Evolutionary conservation across 1,139 yeast genomes (phyloP).

Genomic region (Magnusiomyces tetraspermus): DNA sequence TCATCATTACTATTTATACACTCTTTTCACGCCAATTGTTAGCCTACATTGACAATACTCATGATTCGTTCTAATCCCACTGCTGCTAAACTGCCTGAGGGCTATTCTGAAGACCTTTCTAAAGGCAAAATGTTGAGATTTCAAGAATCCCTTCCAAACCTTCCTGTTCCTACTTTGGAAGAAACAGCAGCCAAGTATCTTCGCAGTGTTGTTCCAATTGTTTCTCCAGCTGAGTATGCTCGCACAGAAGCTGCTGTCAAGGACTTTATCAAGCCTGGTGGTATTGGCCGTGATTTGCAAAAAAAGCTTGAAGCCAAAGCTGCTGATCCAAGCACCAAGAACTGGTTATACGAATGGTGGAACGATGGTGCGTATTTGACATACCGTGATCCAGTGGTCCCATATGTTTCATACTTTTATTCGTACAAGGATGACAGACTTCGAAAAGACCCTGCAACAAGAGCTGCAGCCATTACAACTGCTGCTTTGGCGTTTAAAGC

Average conservation of each 20-base stretch:
- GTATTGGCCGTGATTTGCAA: conserved; percentile 64
- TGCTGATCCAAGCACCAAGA: conserved; percentile 46
- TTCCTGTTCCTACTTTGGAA: conserved; percentile 79
- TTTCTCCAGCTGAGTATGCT: conserved; percentile 45
- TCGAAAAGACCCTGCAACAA: conserved; percentile 58
- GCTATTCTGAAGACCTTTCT: conserved; percentile 32
- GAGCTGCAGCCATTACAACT: conserved; percentile 53
- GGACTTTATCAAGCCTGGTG: conserved; percentile 53
- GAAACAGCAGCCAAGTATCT: conserved; percentile 66
- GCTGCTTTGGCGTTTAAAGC: conserved; percentile 35
- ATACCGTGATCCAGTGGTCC: conserved; percentile 88
- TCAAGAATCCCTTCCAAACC: conserved; percentile 67
- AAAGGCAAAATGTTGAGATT: conserved; percentile 65
- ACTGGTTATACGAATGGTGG: conserved; percentile 94
- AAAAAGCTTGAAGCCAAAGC: conserved; percentile 53
- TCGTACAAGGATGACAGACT: conserved; percentile 58
- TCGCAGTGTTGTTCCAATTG: conserved; percentile 61
- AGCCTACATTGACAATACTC: not conserved
- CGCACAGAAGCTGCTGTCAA: conserved; percentile 52
- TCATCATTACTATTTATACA: too few species aligned
- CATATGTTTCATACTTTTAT: conserved; percentile 86
- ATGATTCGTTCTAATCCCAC: conserved; percentile 26
- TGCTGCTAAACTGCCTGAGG: conserved; percentile 24
- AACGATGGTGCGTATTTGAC: conserved; percentile 87
- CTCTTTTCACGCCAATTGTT: too few species aligned